Conservation (phyloP, 202 grass and related monocot genomes). For the Setaria viridis region DNA sequence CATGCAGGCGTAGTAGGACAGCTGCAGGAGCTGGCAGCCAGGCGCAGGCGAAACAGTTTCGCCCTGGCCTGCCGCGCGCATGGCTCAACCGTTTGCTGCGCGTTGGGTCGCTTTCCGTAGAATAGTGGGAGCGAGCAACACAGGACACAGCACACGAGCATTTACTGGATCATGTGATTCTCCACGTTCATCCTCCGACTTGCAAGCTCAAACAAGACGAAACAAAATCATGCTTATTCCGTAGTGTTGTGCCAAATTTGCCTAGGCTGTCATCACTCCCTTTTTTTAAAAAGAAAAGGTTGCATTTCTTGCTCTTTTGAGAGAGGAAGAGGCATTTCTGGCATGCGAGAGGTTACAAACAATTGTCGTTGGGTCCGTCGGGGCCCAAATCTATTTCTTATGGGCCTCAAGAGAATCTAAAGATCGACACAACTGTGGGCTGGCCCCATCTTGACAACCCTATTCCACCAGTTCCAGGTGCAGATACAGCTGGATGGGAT, state of each 20-base stretch:
- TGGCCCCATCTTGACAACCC: not conserved
- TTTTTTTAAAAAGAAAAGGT: no score
- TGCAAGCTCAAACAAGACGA: not conserved
- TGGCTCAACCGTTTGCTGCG: no score
- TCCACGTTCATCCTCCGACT: not conserved
- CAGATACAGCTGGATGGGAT: not conserved
- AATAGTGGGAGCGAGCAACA: not conserved
- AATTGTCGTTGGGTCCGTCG: not conserved
- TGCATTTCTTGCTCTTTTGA: not conserved
- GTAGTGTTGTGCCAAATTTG: not conserved
- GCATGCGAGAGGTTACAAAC: not conserved
- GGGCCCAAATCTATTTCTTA: not conserved
- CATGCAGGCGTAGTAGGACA: not conserved
- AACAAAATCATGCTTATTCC: not conserved
- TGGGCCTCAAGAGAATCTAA: conserved; percentile 3
- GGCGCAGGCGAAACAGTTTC: conserved; percentile 1
- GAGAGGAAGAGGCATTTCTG: not conserved
- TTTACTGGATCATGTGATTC: conserved; percentile 5
- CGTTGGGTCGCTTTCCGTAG: conserved; percentile 19
- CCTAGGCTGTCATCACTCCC: not conserved
- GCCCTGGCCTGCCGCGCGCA: no score
- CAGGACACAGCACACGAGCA: not conserved
- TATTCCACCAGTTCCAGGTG: not conserved
- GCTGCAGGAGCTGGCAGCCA: conserved; percentile 3
- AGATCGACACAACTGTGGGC: not conserved